Evolutionary conservation across 345 rosid genomes (phyloP).

Genomic region (Cardiospermum halicacabum): DNA sequence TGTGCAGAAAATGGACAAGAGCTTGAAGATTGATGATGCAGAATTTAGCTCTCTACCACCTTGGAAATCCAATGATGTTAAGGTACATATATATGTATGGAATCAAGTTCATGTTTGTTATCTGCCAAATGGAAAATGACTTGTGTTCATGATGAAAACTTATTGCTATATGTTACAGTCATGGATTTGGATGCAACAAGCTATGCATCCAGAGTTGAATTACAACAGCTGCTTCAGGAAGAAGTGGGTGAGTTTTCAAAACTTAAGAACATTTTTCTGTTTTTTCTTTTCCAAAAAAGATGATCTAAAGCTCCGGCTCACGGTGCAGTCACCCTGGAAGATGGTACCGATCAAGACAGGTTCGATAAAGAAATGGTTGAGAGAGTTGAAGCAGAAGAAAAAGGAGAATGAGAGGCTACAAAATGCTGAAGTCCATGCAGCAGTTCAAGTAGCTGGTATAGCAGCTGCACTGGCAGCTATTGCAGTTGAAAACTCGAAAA

Average conservation of each 20-base stretch:
- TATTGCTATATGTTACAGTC: slow-evolving; percentile 43
- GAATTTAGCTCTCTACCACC: slow-evolving; percentile 65
- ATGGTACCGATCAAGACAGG: slow-evolving; percentile 35
- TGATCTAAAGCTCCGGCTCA: not conserved
- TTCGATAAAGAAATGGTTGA: slow-evolving; percentile 84
- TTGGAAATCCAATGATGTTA: slow-evolving; percentile 87
- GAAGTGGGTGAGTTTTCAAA: slow-evolving; percentile 60
- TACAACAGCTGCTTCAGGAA: slow-evolving; percentile 73
- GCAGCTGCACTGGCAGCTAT: slow-evolving; percentile 86
- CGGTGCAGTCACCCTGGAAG: slow-evolving; percentile 67
- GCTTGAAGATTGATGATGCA: slow-evolving; percentile 54
- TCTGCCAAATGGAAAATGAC: not conserved
- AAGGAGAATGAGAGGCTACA: slow-evolving; percentile 76
- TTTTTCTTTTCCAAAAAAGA: not conserved
- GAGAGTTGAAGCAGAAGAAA: slow-evolving; percentile 64
- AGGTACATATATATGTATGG: slow-evolving; percentile 34
- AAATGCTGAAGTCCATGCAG: slow-evolving; percentile 89
- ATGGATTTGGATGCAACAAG: slow-evolving; percentile 99
- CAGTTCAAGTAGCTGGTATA: slow-evolving; percentile 75
- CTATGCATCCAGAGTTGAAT: slow-evolving; percentile 91
- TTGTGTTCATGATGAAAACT: not conserved
- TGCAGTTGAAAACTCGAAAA: slow-evolving; percentile 54
- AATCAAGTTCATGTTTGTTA: not conserved
- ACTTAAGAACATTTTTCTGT: too few species aligned
- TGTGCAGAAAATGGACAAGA: slow-evolving; percentile 52